Evolutionary conservation across 2,329 filamentous ascomycete genomes (phyloP).

Genomic region (Arthrobotrys iridis): DNA sequence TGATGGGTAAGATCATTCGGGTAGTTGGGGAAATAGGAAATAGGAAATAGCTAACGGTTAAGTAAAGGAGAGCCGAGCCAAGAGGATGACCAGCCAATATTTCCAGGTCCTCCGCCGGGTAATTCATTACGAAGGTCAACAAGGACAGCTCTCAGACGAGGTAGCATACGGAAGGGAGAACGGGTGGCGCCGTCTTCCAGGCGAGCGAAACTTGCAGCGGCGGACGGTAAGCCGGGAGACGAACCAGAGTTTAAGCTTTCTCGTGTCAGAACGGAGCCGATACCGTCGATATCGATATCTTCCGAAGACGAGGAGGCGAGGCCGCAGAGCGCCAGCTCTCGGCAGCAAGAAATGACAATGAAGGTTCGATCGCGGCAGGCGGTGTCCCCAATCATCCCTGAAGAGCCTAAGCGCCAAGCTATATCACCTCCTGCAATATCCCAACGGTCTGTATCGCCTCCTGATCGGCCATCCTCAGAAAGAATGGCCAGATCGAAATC

Average conservation of each 20-base stretch:
- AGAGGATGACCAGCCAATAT: slow-evolving; percentile 82
- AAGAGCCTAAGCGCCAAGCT: slow-evolving; percentile 25
- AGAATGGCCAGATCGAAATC: slow-evolving; percentile 45
- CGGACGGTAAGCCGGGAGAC: slow-evolving; percentile 58
- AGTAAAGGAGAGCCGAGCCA: slow-evolving; percentile 59
- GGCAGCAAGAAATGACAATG: slow-evolving; percentile 8
- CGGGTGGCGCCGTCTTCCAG: slow-evolving; percentile 71
- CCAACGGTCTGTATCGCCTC: slow-evolving; percentile 35
- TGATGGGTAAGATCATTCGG: slow-evolving; percentile 53
- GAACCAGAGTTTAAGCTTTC: slow-evolving; percentile 66
- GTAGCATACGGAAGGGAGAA: slow-evolving; percentile 83
- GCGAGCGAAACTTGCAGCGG: slow-evolving; percentile 63
- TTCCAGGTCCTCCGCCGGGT: slow-evolving; percentile 77
- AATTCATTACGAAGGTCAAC: slow-evolving; percentile 88
- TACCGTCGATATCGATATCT: slow-evolving; percentile 60
- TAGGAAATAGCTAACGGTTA: slow-evolving; percentile 55
- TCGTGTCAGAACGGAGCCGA: slow-evolving; percentile 76
- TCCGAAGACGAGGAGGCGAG: slow-evolving; percentile 23
- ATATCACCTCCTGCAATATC: slow-evolving; percentile 12
- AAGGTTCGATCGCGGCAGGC: not conserved
- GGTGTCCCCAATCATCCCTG: slow-evolving; percentile 4
- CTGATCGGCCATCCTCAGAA: slow-evolving; percentile 26
- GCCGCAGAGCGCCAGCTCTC: slow-evolving; percentile 11
- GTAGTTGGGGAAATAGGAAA: too few relatives aligned
- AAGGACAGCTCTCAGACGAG: slow-evolving; percentile 87